Evolutionary conservation across 169 alveolate species (phyloP).

Genomic region (Plasmodium gallinaceum): DNA sequence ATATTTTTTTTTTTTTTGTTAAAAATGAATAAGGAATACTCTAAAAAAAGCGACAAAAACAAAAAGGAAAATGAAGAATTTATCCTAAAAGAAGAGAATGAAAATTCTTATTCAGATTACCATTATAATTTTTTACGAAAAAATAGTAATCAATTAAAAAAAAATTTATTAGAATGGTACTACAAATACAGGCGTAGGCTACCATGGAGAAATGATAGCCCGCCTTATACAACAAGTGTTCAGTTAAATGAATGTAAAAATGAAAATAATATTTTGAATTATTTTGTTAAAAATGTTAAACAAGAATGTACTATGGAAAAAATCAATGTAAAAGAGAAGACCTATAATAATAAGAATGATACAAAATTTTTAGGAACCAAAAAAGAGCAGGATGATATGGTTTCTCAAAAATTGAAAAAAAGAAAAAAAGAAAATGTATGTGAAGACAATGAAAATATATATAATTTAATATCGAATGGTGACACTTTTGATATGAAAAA

Average conservation of each 20-base stretch:
- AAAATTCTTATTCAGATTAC: conserved; percentile 8
- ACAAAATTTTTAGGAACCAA: not conserved
- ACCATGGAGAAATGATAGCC: conserved; percentile 76
- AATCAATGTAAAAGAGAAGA: not conserved
- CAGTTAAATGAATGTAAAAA: conserved; percentile 13
- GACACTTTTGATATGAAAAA: not conserved
- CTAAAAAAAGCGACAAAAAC: not conserved
- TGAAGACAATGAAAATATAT: not conserved
- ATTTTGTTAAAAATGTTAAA: conserved; percentile 13
- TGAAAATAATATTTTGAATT: conserved; percentile 26
- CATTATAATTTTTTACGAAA: conserved; percentile 28
- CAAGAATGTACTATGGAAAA: not conserved
- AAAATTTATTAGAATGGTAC: conserved; percentile 54
- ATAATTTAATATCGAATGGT: not conserved
- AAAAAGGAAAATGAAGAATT: not conserved
- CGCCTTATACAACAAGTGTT: conserved; percentile 62
- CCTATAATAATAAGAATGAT: not conserved
- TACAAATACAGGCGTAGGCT: conserved; percentile 46
- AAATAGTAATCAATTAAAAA: conserved; percentile 18
- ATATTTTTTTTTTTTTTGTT: not conserved
- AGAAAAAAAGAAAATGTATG: conserved; percentile 14
- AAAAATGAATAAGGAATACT: not conserved
- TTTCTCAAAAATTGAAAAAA: conserved; percentile 7
- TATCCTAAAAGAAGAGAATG: not conserved
- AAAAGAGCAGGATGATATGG: conserved; percentile 18